A percentile compares a stretch with the other conserved stretches of the same genome.
Evolutionary conservation across 2,329 filamentous ascomycete genomes (phyloP).

Genomic region (Nothophoma quercina): DNA sequence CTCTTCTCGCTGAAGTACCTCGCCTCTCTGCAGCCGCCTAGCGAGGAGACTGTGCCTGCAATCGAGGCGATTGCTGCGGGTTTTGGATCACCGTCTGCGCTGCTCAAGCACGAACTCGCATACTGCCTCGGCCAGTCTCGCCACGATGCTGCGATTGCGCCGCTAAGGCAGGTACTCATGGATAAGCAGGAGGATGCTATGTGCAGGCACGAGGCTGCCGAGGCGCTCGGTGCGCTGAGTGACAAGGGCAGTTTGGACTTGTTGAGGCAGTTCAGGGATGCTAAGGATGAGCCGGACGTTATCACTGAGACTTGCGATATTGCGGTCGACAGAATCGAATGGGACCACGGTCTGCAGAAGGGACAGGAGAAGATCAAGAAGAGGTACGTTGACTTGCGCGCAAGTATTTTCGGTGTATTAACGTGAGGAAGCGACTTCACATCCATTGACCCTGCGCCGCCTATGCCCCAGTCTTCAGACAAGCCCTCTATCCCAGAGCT

Average conservation of each 20-base stretch:
- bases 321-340: conserved; percentile 90
- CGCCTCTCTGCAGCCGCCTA: conserved; percentile 70
- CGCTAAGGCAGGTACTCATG: conserved; percentile 75
- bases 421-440: conserved; percentile 79
- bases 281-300: conserved; percentile 76
- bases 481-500: conserved; percentile 75
- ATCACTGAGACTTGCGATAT: conserved; percentile 98
- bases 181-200: conserved; percentile 87
- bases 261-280: conserved; percentile 76
- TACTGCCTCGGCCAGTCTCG: conserved; percentile 95
- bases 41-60: conserved; percentile 66
- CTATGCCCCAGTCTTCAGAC: conserved; percentile 73
- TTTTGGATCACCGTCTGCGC: conserved; percentile 82
- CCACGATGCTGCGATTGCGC: conserved; percentile 75
- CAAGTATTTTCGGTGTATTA: conserved; percentile 10
- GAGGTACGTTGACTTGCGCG: conserved; percentile 65
- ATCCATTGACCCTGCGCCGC: conserved; percentile 93
- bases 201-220: conserved; percentile 95
- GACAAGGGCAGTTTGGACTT: conserved; percentile 76
- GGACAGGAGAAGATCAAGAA: conserved; percentile 75
- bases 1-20: conserved; percentile 98
- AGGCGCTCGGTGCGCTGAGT: conserved; percentile 89
- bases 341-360: conserved; percentile 74
- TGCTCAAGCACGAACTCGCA: conserved; percentile 95
- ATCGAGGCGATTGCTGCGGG: conserved; percentile 86